These are phyloP conservation scores for Syzygium aromaticum DNA, from an alignment of 345 rosid species.

Conservation along the genomic window DNA sequence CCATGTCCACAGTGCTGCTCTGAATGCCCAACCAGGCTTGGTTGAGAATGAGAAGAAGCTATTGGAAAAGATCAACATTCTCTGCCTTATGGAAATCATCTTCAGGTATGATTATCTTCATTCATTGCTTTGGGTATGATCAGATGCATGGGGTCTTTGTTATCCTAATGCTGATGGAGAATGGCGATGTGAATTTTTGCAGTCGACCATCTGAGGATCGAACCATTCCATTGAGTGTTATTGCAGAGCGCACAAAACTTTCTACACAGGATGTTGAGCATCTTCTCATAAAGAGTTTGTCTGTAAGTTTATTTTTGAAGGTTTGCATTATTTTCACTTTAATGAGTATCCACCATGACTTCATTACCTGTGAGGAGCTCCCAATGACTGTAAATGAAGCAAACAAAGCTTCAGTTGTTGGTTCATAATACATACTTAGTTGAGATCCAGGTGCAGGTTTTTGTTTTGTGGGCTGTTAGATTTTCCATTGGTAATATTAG, in stretches of 20 bases:
- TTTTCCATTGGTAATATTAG: background rate
- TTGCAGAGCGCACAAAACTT: slow-evolving; percentile 90
- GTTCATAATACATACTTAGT: background rate
- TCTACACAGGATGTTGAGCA: slow-evolving; percentile 86
- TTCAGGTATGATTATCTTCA: slow-evolving; percentile 49
- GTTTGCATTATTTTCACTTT: background rate
- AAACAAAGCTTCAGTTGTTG: background rate
- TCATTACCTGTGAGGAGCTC: background rate
- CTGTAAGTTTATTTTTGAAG: slow-evolving; percentile 47
- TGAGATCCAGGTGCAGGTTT: background rate
- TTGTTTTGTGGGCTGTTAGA: background rate
- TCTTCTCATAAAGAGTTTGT: slow-evolving; percentile 95
- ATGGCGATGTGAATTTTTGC: slow-evolving; percentile 7
- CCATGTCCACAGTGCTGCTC: slow-evolving; percentile 69
- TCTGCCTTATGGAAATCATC: slow-evolving; percentile 94
- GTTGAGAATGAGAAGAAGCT: slow-evolving; percentile 88
- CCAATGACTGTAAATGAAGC: background rate
- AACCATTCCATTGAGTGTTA: slow-evolving; percentile 73
- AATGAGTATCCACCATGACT: background rate
- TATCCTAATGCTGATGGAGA: slow-evolving; percentile 2
- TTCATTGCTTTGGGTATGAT: background rate
- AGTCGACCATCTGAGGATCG: slow-evolving; percentile 99
- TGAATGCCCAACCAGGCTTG: slow-evolving; percentile 87
- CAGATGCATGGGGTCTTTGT: background rate
- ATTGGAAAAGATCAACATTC: slow-evolving; percentile 93